Percentiles rank a stretch among this genome's conserved stretches.
Evolutionary conservation across 2,329 filamentous ascomycete genomes (phyloP).

Genomic region (Fusarium sp.): DNA sequence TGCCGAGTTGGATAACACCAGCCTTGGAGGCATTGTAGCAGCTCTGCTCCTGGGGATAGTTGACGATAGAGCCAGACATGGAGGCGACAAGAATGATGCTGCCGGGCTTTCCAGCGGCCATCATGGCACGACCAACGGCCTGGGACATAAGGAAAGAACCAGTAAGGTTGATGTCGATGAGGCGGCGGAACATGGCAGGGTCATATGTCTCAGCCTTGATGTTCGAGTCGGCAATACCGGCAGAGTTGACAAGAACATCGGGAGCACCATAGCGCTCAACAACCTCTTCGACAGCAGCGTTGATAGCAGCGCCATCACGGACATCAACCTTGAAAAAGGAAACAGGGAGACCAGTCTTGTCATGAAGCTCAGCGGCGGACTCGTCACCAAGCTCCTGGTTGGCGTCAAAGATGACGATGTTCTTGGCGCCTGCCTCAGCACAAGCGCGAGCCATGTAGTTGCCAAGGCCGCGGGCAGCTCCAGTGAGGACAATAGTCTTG

Average conservation of each 20-base stretch:
- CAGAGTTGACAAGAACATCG: slow-evolving; percentile 84
- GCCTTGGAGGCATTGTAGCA: slow-evolving; percentile 91
- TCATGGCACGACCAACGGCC: slow-evolving; percentile 80
- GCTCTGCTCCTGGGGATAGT: slow-evolving; percentile 87
- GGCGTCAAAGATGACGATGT: slow-evolving; percentile 82
- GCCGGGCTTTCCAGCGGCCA: slow-evolving; percentile 77
- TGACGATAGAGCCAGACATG: slow-evolving; percentile 88
- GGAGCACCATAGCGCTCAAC: slow-evolving; percentile 77
- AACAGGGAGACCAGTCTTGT: slow-evolving; percentile 80
- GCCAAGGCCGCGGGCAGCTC: slow-evolving; percentile 82
- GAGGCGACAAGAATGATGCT: slow-evolving; percentile 83
- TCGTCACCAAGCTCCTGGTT: slow-evolving; percentile 82
- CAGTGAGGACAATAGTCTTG: slow-evolving; percentile 81
- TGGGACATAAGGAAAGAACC: slow-evolving; percentile 85
- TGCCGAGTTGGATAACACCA: slow-evolving; percentile 82
- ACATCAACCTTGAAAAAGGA: slow-evolving; percentile 86
- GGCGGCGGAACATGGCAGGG: slow-evolving; percentile 80
- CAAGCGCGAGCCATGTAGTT: slow-evolving; percentile 86
- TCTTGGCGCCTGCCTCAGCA: slow-evolving; percentile 81
- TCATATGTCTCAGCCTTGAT: slow-evolving; percentile 86
- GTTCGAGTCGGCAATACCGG: slow-evolving; percentile 87
- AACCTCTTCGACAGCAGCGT: slow-evolving; percentile 77
- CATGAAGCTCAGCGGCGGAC: slow-evolving; percentile 77
- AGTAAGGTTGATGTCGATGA: slow-evolving; percentile 87
- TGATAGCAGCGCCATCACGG: slow-evolving; percentile 78